Base-by-base conservation (phyloP, 768 basidiomycete genomes). In the Glaciozyma martinii region DNA sequence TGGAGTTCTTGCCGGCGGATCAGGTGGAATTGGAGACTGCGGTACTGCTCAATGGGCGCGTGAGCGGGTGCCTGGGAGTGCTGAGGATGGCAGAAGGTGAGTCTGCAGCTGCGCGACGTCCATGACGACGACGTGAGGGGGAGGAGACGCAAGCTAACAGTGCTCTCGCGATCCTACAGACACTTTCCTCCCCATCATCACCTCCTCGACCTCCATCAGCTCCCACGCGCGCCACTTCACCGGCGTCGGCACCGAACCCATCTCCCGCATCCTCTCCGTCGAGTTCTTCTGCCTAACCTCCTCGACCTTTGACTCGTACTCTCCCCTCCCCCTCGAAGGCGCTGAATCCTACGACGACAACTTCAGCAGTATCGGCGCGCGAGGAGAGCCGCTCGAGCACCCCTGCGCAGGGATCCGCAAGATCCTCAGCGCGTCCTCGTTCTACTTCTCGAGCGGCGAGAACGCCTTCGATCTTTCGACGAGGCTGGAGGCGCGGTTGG, bases 381-480 rank as follows among this genome's bases (percentile, higher is more conserved):
- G 76, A 25, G 68, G 79, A 80, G 40, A 74, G 79, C 21, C 72
- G 78, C 85, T 86, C 73, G 90, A 93, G 72, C 90, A 98, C 73
- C 95, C 95, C 3, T 97, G 93, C 75, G 76, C 84, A 66, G 87
- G 90, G 0, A 82, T 98, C 72, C 86, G 84, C 55, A 95, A 94
- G 77, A 91, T 97, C 61, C 78, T 99, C 6, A 87, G 89, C 37
- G 87, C 87, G 29, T 92, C 92, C 8, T 85, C 87, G 2, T 99
- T 99, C 78, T 99, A 97, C 77, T 95, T 89, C 73, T 86, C 95
- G 3, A 74, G 86, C 32, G 85, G 85, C 21, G 49, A 25, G 71
- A 82, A 87, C 0, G 80, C 82, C 10, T 97, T 93, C 90, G 93
- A 98, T 76, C 79, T 98, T 37, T 91, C 91, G 6, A 86, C 89